Evolutionary conservation across 2,329 filamentous ascomycete genomes (phyloP), one percentile per base, ranked within the genome.

Genomic region (Alternaria viburni): DNA sequence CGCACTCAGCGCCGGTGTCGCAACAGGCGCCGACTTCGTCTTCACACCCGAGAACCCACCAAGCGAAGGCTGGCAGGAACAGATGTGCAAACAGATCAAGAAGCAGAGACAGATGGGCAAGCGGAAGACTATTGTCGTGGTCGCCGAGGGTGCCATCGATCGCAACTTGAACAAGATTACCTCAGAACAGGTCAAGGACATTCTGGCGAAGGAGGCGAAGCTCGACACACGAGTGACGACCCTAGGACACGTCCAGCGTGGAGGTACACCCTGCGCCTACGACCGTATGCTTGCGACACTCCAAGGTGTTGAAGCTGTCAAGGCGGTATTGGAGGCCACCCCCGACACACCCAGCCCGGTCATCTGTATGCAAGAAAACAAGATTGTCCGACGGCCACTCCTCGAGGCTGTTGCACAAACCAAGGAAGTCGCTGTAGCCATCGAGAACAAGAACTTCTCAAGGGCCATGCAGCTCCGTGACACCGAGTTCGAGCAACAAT

Each of bases 281-380:
- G 96, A 99, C 81, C 89, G 96, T 70, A 95, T 96, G 88, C 86
- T 99, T 51, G 90, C 91, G 7, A 99, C 96, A 0, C 84, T 98
- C 36, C 96, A 99, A 78, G 96, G 73, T 60, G 26, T 69, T 44
- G 74, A 77, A 50, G 74, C 74, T 13, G 74, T 77, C 46, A 76
- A 75, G 64, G 74, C 74, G 19, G 74, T 77, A 11, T 65, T 77
- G 45, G 74, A 78, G 56, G 75, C 74, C 26, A 96, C 90, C 0
- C 93, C 96, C 10, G 91, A 96, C 46, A 95, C 92, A 0, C 92
- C 93, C 59, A 97, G 93, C 52, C 95, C 93, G 61, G 94, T 99
- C 76, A 98, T 99, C 77, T 94, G 93, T 71, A 94, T 99, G 71
- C 94, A 91, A 68, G 96, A 99, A 84, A 98, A 98, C 87, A 97